These are phyloP conservation scores for Fusarium pseudocircinatum DNA, from an alignment of 2,329 filamentous ascomycete genomes.

Conservation along the genomic window DNA sequence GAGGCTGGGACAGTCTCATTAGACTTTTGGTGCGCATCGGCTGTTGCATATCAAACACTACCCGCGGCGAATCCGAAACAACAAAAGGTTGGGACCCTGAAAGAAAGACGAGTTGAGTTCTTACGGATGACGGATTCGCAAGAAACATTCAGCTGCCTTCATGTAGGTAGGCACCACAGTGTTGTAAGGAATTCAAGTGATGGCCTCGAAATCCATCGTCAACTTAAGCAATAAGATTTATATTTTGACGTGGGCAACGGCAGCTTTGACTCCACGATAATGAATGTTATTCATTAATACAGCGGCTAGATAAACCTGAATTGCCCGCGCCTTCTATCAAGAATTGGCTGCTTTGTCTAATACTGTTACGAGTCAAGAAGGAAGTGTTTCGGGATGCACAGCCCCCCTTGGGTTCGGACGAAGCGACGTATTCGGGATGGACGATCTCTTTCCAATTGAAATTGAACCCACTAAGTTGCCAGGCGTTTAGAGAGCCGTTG, in stretches of 20 bases:
- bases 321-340: background rate
- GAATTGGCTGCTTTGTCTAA: background rate
- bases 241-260: background rate
- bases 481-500: slow-evolving; percentile 9
- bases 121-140: background rate
- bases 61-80: slow-evolving; percentile 32
- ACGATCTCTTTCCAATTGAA: background rate
- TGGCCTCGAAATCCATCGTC: background rate
- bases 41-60: slow-evolving; percentile 28
- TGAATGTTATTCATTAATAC: background rate
- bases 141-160: slow-evolving; percentile 4
- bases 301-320: background rate
- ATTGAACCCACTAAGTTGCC: background rate
- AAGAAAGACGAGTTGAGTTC: slow-evolving; percentile 5
- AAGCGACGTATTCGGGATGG: slow-evolving; percentile 26
- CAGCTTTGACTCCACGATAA: background rate
- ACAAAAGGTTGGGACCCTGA: slow-evolving; percentile 1
- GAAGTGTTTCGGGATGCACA: slow-evolving; percentile 25
- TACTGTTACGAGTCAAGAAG: background rate
- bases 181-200: background rate
- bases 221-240: background rate
- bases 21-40: slow-evolving; percentile 17
- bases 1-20: background rate
- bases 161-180: background rate
- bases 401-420: slow-evolving; percentile 22